Evolutionary conservation across 2,329 filamentous ascomycete genomes (phyloP).

Genomic region (Fusarium sp.): DNA sequence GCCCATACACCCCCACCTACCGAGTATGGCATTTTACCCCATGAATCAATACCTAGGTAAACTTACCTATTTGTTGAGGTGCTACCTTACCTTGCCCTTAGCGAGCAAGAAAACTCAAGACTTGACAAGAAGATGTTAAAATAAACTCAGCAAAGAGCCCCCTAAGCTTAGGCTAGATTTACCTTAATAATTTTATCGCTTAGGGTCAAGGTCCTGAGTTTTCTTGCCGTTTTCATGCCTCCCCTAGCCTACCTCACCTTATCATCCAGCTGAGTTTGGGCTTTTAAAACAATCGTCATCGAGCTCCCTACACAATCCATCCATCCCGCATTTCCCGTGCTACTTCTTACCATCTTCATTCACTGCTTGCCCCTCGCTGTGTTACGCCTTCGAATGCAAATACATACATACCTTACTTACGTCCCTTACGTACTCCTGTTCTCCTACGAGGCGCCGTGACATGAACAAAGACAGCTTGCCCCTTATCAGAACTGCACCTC

Average conservation of each 20-base stretch:
- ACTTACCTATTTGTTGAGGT: conserved; percentile 6
- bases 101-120: no score
- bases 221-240: no score
- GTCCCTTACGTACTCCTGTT: background rate
- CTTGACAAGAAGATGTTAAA: no score
- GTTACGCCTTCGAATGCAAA: background rate
- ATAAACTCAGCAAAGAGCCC: no score
- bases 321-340: conserved; percentile 15
- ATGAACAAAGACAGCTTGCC: conserved; percentile 14
- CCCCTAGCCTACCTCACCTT: background rate
- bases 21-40: conserved; percentile 11
- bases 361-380: background rate
- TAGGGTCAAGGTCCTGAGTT: no score
- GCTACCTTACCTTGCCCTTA: background rate
- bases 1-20: conserved; percentile 35
- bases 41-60: background rate
- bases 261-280: conserved; percentile 21
- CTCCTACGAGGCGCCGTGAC: conserved; percentile 3
- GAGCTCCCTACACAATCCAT: conserved; percentile 3
- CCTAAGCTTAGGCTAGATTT: no score
- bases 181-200: no score
- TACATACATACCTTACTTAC: background rate
- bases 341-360: background rate
- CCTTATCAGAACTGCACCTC: conserved; percentile 10
- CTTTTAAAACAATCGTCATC: conserved; percentile 39